These are phyloP conservation scores for Coemansia sp. DNA, from an alignment of 192 early-diverging fungal genomes.

Conservation along the genomic window DNA sequence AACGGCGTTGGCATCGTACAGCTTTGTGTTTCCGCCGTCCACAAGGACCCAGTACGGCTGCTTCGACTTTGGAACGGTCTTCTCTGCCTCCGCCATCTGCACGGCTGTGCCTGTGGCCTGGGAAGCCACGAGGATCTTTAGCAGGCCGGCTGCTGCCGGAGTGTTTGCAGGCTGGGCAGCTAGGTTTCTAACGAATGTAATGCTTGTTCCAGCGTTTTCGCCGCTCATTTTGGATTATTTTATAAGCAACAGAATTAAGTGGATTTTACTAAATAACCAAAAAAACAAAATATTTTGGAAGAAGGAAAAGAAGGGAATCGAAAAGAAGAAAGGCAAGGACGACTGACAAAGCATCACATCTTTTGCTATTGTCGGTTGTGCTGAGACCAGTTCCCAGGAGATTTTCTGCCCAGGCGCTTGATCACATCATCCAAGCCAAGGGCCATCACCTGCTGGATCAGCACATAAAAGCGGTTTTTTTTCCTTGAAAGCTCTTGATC, in stretches of 20 bases:
- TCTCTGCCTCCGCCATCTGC: slow-evolving; percentile 13
- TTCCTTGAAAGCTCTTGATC: too few relatives aligned
- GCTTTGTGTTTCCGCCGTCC: slow-evolving; percentile 17
- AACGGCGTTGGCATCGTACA: slow-evolving; percentile 52
- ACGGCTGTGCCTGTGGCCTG: slow-evolving; percentile 31
- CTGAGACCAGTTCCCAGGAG: too few relatives aligned
- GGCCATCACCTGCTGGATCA: too few relatives aligned
- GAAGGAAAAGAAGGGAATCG: neutral
- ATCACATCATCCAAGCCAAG: too few relatives aligned
- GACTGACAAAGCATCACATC: too few relatives aligned
- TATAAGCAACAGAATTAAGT: too few relatives aligned
- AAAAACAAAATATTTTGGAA: neutral
- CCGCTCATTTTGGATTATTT: slow-evolving; percentile 1
- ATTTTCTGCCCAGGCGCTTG: too few relatives aligned
- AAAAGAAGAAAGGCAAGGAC: neutral
- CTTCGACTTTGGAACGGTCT: slow-evolving; percentile 33
- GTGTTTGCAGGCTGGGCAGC: slow-evolving; percentile 43
- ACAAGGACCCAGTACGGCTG: slow-evolving; percentile 31
- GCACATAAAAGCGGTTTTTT: too few relatives aligned
- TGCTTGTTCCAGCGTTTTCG: slow-evolving; percentile 1
- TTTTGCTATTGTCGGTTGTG: too few relatives aligned
- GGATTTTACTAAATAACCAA: neutral
- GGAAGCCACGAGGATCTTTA: slow-evolving; percentile 47
- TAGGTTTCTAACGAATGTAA: slow-evolving; percentile 33
- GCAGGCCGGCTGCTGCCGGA: slow-evolving; percentile 43